A percentile compares a stretch with the other conserved stretches of the same genome.
These are phyloP conservation scores for Middelhovenomyces tepae DNA, from an alignment of 805 yeast genomes.

Conservation along the genomic window DNA sequence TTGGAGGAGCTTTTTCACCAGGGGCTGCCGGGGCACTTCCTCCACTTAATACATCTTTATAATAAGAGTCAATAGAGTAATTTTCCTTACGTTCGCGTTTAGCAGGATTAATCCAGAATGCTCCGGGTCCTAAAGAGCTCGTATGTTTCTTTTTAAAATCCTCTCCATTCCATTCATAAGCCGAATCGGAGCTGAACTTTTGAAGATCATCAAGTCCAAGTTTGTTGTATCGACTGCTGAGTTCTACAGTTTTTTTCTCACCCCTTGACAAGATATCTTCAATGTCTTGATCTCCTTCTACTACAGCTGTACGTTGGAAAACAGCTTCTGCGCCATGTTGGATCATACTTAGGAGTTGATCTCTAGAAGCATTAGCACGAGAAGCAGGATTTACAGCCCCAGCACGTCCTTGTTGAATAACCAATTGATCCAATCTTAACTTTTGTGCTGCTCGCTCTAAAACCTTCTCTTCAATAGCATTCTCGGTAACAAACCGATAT, in stretches of 20 bases:
- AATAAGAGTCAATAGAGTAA: constrained; percentile 81
- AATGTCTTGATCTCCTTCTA: constrained; percentile 53
- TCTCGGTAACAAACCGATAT: constrained; percentile 85
- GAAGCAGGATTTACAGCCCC: constrained; percentile 31
- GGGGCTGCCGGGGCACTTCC: constrained; percentile 29
- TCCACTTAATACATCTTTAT: constrained; percentile 60
- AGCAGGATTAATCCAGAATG: constrained; percentile 76
- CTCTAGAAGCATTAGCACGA: constrained; percentile 36
- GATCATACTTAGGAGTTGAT: constrained; percentile 87
- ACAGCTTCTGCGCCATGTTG: constrained; percentile 94
- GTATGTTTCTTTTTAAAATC: constrained; percentile 38
- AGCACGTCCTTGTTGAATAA: constrained; percentile 84
- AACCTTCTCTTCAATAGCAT: constrained; percentile 94
- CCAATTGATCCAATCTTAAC: constrained; percentile 83
- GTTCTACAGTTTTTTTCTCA: constrained; percentile 65
- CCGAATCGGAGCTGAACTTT: constrained; percentile 79
- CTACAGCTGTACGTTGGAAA: constrained; percentile 43
- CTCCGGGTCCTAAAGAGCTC: constrained; percentile 25
- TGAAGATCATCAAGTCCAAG: constrained; percentile 91
- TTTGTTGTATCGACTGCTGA: constrained; percentile 75
- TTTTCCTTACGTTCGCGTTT: constrained; percentile 51
- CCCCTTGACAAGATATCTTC: constrained; percentile 77
- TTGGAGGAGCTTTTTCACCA: constrained; percentile 44
- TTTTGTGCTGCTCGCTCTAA: constrained; percentile 94
- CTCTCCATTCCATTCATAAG: constrained; percentile 96